Evolutionary conservation across 2,329 filamentous ascomycete species (phyloP), one percentile per base, ranked within the genome.

Genomic region (Zarea fungicola): DNA sequence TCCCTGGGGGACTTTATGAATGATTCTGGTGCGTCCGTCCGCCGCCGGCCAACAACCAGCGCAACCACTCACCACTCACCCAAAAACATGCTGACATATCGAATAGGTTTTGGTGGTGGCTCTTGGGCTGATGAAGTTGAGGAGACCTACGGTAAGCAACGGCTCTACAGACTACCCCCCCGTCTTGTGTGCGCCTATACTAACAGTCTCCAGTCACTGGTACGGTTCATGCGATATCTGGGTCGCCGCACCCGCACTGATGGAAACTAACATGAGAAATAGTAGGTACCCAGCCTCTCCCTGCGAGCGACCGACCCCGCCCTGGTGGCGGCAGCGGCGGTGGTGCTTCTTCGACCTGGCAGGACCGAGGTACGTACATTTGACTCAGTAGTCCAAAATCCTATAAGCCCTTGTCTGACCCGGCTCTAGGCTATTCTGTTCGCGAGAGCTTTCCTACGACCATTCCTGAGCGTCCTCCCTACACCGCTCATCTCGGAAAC

Each of bases 111-210:
- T 57, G 77, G 74, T 59, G 90, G 66, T 62, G 63, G 92, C 65
- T 97, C 93, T 60, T 99, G 93, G 93, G 93, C 93, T 62, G 95
- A 99, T 74, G 93, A 99, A 69, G 96, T 99, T 75, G 93, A 99
- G 72, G 90, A 96, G 64, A 80, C 87, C 57, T 81, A 83, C 69
- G 75, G 87, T 92, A 78, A 42, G 46, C 19, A 18, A 37, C 9
- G 5, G 14, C 9, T 28, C 10, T 18, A 2, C 40, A 6, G 3
- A 22, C 25, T 44, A 40, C 14, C 16, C 2, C 23, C 6, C 16
- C 11, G 5, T 7, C n/a, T n/a, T 23, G 11, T 22, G 6, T 26
- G 4, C 21, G 32, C 22, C 14, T 11, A 21, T 55, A 55, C 63
- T 68, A 59, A 67, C 59, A 14, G 28, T 43, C 55, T 43, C n/a